phyloP scores from a whole-genome alignment of 495 filamentous ascomycete genomes.

The Penicillium robsamsonii region DNA sequence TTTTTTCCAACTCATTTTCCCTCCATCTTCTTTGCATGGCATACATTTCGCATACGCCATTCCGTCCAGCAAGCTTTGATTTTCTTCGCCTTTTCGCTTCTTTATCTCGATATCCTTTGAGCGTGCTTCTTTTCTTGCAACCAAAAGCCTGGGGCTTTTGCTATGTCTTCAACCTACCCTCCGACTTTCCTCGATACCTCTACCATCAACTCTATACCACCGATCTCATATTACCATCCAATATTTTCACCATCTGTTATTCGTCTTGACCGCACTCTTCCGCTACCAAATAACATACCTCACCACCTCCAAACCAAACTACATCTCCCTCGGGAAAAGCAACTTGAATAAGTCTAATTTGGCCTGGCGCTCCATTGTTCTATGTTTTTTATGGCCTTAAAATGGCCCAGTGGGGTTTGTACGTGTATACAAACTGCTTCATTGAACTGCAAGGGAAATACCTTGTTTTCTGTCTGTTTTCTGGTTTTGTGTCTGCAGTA shows the following conservation, averaged over 20 bases:
- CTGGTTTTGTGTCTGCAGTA: conserved; percentile 6
- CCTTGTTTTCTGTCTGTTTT: conserved; percentile 1
- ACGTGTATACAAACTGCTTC: conserved; percentile 6
- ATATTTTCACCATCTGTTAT: not conserved
- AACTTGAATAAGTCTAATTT: conserved; percentile 9
- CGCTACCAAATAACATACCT: conserved; percentile 1
- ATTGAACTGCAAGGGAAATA: not conserved
- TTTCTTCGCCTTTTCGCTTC: conserved; percentile 9
- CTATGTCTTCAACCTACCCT: conserved; percentile 7
- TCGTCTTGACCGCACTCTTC: not conserved
- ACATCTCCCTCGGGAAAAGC: conserved; percentile 4
- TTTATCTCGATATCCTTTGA: conserved; percentile 34
- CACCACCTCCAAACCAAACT: not conserved
- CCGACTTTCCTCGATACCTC: not conserved
- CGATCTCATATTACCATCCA: not conserved
- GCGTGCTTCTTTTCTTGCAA: conserved; percentile 22
- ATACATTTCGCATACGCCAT: conserved; percentile 10
- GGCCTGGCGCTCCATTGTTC: conserved; percentile 14
- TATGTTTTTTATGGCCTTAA: conserved; percentile 2
- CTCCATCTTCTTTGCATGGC: conserved; percentile 8
- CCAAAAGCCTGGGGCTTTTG: conserved; percentile 30
- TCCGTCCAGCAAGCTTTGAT: conserved; percentile 8
- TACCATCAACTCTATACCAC: not conserved
- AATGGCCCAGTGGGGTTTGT: not conserved
- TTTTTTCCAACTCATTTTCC: not conserved